Base-by-base conservation (phyloP, 2,329 filamentous ascomycete genomes). In the Epichloe gansuensis region DNA sequence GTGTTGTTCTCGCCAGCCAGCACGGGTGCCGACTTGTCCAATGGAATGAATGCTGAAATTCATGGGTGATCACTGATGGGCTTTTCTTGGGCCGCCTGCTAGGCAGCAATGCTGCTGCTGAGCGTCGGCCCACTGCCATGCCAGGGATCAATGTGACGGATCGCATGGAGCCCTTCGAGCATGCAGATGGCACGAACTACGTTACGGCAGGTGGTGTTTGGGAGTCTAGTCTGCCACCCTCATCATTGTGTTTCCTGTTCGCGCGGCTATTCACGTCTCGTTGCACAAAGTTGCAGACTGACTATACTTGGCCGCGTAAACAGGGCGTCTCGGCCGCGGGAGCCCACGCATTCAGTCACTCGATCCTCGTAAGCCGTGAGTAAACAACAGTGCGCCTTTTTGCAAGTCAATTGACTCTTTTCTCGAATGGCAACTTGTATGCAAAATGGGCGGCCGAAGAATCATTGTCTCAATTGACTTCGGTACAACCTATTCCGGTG, bases 381-480 rank as follows among this genome's bases (percentile, higher is more conserved):
- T 11, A 31, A 31, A 31, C 31, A 31, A 31, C 11, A 31, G 31
- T 4, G 31, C 31, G 31, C 31, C 31, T 31, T 31, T 31, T 31
- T 4, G 31, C 31, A 31, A 11, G 31, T 11, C 0, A 4, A 4
- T 11, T 31, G 3, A 31, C 31, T 31, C 31, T 4, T 31, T 31
- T 13, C 12, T 41, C 9, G 34, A 11, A 49, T 23, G 5, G 4
- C 11, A 15, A 5, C 7, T 35, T 17, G 28, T n/a, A 17, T 25
- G 17, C 48, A 61, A 44, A 54, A 68, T 68, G 66, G 55, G 56
- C 52, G 60, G 62, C 42, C 59, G 69, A 58, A 73, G 68, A 60
- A 72, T 78, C 55, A 69, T 78, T 50, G 69, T 78, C 56, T 76
- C 73, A 21, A 74, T 80, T 54, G 76, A 80, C 59, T 79, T 80